phyloP scores from a whole-genome alignment of 768 basidiomycete species.

The Russula vinacea region DNA sequence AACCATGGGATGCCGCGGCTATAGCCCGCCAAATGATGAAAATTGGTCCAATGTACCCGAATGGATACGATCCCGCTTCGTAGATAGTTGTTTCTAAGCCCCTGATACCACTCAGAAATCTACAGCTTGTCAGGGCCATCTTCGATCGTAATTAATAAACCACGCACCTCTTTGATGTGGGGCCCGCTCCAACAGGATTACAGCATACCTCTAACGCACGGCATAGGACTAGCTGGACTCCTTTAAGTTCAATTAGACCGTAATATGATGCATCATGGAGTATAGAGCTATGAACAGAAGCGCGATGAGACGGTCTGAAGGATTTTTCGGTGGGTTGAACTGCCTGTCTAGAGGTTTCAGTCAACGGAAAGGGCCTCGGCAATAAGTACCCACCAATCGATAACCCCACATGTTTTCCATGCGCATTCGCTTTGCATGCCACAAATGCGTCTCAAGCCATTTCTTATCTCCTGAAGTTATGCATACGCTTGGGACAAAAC shows the following conservation, averaged over 20 bases:
- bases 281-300: slow-evolving; percentile 79
- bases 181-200: slow-evolving; percentile 59
- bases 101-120: slow-evolving; percentile 64
- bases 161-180: slow-evolving; percentile 58
- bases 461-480: slow-evolving; percentile 63
- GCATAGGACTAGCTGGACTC: slow-evolving; percentile 54
- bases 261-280: slow-evolving; percentile 89
- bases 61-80: slow-evolving; percentile 59
- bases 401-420: slow-evolving; percentile 95
- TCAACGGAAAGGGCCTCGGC: neutral
- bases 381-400: slow-evolving; percentile 55
- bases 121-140: slow-evolving; percentile 34
- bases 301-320: slow-evolving; percentile 87
- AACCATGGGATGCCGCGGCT: neutral
- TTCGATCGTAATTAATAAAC: neutral
- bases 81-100: slow-evolving; percentile 68
- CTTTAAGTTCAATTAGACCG: slow-evolving; percentile 70
- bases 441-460: slow-evolving; percentile 96
- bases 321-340: slow-evolving; percentile 87
- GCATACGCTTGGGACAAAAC: neutral
- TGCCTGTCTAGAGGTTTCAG: slow-evolving; percentile 48
- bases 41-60: slow-evolving; percentile 63
- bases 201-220: slow-evolving; percentile 52
- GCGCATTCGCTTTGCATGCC: slow-evolving; percentile 96
- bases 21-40: slow-evolving; percentile 70